Evolutionary conservation across 768 basidiomycete species (phyloP), one percentile per base, ranked within the genome.

Genomic region (Suillus hirtellus): DNA sequence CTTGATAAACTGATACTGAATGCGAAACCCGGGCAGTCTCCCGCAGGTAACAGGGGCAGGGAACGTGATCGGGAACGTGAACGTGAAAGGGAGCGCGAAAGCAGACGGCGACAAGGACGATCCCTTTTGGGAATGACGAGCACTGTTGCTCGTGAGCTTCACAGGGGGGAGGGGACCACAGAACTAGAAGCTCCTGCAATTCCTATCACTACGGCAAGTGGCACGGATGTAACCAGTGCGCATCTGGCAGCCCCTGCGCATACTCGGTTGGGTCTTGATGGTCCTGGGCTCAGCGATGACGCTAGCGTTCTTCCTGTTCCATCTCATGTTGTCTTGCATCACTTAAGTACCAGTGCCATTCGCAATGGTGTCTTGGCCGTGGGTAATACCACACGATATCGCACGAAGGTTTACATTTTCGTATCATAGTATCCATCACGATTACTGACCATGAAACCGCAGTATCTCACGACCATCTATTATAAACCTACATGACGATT

Each of bases 1-100:
- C 80, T 99, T 47, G 96, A 99, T 71, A 95, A 95, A 70, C 88
- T 97, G 56, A 97, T 98, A 63, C 77, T 99, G 65, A 99, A 99
- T 63, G 73, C 75, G 11, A 76, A 68, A 68, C 75, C 55, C 38
- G 76, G 67, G 43, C 74, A 68, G 63, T 72, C 70, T 70, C 81
- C 67, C 67, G 76, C 64, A 27, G 67, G 63, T 65, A 77, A 56
- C 65, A 60, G 72, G 68, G 65, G 76, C 52, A 67, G 77, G 43
- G 64, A 77, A 70, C 63, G 77, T 70, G 72, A 74, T 63, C 65
- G 58, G 66, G 59, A 69, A 68, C 71, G 58, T 68, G 59, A 69
- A 69, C 71, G 73, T 64, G 68, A 75, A 49, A 68, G 69, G 54
- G 75, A 76, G 63, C 70, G 69, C 58, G 70, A 75, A 64, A 67